These are phyloP conservation scores for Craterostigma plantagineum DNA, from an alignment of 257 asterid genomes.

Conservation along the genomic window DNA sequence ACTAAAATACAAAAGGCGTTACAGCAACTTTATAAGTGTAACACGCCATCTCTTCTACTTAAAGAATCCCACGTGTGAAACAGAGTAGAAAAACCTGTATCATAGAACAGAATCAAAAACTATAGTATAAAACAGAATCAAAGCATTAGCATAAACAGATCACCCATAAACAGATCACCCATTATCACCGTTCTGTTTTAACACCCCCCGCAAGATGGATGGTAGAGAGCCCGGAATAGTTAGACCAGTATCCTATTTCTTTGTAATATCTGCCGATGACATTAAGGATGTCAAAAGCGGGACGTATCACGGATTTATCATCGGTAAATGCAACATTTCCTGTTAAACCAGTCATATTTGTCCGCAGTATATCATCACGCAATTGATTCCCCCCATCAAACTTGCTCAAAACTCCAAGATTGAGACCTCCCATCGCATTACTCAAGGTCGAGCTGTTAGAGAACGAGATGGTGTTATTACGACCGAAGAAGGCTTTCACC, in stretches of 20 bases:
- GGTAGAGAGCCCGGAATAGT: conserved; percentile 63
- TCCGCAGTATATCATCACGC: conserved; percentile 26
- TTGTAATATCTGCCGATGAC: conserved; percentile 31
- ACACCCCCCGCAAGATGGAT: too few relatives aligned
- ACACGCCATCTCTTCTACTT: too few relatives aligned
- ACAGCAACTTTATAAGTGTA: too few relatives aligned
- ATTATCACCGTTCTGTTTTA: too few relatives aligned
- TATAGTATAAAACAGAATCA: too few relatives aligned
- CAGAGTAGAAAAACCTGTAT: too few relatives aligned
- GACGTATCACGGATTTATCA: conserved; percentile 27
- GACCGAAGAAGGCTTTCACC: conserved; percentile 26
- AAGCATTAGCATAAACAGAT: too few relatives aligned
- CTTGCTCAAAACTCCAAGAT: conserved; percentile 41
- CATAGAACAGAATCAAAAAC: too few relatives aligned
- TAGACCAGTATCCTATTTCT: conserved; percentile 73
- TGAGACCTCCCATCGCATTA: conserved; percentile 22
- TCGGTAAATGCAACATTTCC: conserved; percentile 34
- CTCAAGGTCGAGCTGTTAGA: conserved; percentile 29
- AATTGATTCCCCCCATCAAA: conserved; percentile 46
- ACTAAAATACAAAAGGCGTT: too few relatives aligned
- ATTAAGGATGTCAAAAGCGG: conserved; percentile 60
- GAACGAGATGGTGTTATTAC: conserved; percentile 44
- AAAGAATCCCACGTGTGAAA: too few relatives aligned
- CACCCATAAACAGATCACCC: too few relatives aligned
- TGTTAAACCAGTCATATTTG: conserved; percentile 51